phyloP scores from a whole-genome alignment of 176 grass and related monocot species.

The Secale cereale region DNA sequence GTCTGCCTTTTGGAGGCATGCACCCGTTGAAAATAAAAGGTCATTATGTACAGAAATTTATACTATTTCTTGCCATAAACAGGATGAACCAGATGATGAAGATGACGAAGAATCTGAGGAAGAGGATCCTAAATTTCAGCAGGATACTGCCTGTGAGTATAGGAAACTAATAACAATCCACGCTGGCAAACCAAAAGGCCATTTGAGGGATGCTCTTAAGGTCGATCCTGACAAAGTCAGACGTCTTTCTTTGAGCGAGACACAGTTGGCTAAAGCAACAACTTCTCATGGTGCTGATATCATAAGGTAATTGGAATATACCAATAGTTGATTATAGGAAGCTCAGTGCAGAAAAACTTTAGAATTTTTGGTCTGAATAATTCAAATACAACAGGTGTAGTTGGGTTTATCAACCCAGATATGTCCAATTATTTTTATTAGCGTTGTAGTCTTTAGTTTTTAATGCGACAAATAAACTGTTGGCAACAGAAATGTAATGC shows the following conservation, averaged over 20 bases:
- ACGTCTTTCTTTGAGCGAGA: conserved; percentile 81
- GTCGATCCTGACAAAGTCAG: conserved; percentile 63
- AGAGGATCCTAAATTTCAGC: conserved; percentile 58
- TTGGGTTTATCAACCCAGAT: background rate
- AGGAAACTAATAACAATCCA: conserved; percentile 80
- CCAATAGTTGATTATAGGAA: conserved; percentile 2
- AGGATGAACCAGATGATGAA: conserved; percentile 55
- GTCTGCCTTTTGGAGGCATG: background rate
- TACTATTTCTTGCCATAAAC: conserved; percentile 20
- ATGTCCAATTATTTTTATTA: background rate
- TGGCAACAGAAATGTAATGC: background rate
- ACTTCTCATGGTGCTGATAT: conserved; percentile 63
- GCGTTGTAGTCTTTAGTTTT: background rate
- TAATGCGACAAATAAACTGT: background rate
- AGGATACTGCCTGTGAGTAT: conserved; percentile 54
- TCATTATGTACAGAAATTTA: conserved; percentile 9
- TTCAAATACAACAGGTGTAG: background rate
- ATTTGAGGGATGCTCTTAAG: conserved; percentile 54
- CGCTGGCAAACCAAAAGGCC: conserved; percentile 92
- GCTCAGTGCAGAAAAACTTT: background rate
- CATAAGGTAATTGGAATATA: conserved; percentile 60
- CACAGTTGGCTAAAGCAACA: conserved; percentile 61
- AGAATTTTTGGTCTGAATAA: background rate
- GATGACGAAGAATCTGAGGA: conserved; percentile 58
- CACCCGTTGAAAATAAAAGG: background rate